Conservation (phyloP, 345 rosid genomes). For the Rhizophora apiculata region DNA sequence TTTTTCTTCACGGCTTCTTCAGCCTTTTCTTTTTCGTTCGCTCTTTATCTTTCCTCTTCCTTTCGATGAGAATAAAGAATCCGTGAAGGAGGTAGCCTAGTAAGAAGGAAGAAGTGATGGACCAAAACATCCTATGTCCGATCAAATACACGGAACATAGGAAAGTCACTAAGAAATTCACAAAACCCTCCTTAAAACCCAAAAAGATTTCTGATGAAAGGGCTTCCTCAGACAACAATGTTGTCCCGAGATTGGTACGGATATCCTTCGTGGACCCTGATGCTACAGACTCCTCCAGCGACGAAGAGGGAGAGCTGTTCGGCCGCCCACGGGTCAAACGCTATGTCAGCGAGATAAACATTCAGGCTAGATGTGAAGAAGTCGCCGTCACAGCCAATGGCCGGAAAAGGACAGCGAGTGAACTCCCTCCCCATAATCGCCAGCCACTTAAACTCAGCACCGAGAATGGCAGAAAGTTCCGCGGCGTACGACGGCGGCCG, state of each 20-base stretch:
- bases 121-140: constrained; percentile 49
- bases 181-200: constrained; percentile 26
- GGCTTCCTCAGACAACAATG: neutral
- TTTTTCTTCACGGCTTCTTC: constrained; percentile 23
- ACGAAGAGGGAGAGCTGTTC: constrained; percentile 52
- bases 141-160: constrained; percentile 66
- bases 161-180: constrained; percentile 43
- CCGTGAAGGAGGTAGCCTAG: constrained; percentile 1
- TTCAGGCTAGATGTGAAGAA: constrained; percentile 39
- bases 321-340: constrained; percentile 58
- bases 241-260: constrained; percentile 40
- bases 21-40: neutral
- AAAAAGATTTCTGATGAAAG: constrained; percentile 17
- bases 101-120: constrained; percentile 19
- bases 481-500: constrained; percentile 90
- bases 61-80: constrained; percentile 25
- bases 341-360: constrained; percentile 65
- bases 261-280: constrained; percentile 61
- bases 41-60: neutral
- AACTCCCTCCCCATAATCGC: neutral
- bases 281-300: constrained; percentile 94
- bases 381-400: neutral
- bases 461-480: constrained; percentile 48
- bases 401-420: constrained; percentile 27
- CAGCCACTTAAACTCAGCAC: constrained; percentile 2